Evolutionary conservation across 179 eudicot genomes (phyloP), one percentile per base, ranked within the genome.

Genomic region (Patellifolia procumbens): DNA sequence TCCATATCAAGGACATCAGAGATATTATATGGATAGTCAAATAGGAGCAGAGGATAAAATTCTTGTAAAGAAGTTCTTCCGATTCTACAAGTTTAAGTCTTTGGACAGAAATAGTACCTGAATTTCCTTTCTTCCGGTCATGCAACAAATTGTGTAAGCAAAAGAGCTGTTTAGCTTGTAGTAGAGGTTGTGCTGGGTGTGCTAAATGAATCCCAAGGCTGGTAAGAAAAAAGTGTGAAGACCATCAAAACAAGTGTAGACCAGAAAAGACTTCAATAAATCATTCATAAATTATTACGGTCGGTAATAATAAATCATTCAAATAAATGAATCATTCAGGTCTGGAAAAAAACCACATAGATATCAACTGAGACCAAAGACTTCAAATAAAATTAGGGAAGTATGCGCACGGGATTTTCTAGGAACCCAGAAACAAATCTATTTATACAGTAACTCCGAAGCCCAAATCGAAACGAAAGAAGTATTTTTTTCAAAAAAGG

Each of bases 121-220:
- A 55, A 59, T 79, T 73, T 68, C 83, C 89, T 43, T 75, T 84
- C 80, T 70, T 80, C 64, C 89, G 69, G 64, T 91, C 87, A 64
- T 89, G 85, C 77, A 96, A 81, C 81, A 93, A 86, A 86, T 96
- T 96, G 73, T 78, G 92, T 84, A 89, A 76, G 80, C 76, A 74
- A 83, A 93, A 93, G 29, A 96, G 96, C 78, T 91, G 97, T 76
- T 96, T 96, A 52, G 87, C 99, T 86, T 79, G 88, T 74, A 96
- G 79, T 74, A 96, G 89, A 74, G 97, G 97, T 65, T 96, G 99
- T 51, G 85, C 81, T 45, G 98, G 96, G 85, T 90, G 78, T 45
- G 58, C 75, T 55, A 93, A 89, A 61, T 83, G 81, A 81, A 87
- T 82, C 56, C 63, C 72, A 80, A 79, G 86, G 86, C 99, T 96